A percentile compares a stretch with the other conserved stretches of the same genome.
phyloP scores from a whole-genome alignment of 78 protist genomes.

The slime mould (Dictyostelium discoideum) region DNA sequence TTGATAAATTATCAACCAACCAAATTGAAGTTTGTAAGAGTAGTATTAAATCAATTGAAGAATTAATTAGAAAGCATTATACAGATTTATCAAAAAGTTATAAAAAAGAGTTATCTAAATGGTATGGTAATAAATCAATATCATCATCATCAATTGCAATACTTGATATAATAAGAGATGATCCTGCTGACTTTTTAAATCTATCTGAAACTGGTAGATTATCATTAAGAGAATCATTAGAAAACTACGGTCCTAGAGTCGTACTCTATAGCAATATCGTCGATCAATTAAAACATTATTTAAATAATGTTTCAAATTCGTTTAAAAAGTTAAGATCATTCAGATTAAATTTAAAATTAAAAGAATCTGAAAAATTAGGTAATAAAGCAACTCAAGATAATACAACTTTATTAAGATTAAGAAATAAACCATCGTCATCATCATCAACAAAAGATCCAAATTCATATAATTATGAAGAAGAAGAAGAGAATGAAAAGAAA shows the following conservation, averaged over 20 bases:
- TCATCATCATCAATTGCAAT: neutral
- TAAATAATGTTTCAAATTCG: neutral
- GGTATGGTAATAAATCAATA: neutral
- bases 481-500: neutral
- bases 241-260: neutral
- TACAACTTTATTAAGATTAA: neutral
- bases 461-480: neutral
- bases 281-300: slow-evolving; percentile 5
- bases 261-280: slow-evolving; percentile 2
- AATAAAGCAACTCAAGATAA: neutral
- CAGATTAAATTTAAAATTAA: slow-evolving; percentile 35
- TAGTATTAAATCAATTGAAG: slow-evolving; percentile 25
- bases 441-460: neutral
- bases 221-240: slow-evolving; percentile 5
- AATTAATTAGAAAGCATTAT: neutral
- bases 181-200: slow-evolving; percentile 17
- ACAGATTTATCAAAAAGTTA: neutral
- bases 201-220: neutral
- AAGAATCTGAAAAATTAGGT: slow-evolving; percentile 26
- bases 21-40: slow-evolving; percentile 51
- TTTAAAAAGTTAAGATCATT: slow-evolving; percentile 47
- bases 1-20: slow-evolving; percentile 21
- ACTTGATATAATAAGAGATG: slow-evolving; percentile 35
- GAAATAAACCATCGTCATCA: neutral
- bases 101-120: neutral